Conservation (phyloP, 495 filamentous ascomycete species). For the Penicillium taxi region DNA sequence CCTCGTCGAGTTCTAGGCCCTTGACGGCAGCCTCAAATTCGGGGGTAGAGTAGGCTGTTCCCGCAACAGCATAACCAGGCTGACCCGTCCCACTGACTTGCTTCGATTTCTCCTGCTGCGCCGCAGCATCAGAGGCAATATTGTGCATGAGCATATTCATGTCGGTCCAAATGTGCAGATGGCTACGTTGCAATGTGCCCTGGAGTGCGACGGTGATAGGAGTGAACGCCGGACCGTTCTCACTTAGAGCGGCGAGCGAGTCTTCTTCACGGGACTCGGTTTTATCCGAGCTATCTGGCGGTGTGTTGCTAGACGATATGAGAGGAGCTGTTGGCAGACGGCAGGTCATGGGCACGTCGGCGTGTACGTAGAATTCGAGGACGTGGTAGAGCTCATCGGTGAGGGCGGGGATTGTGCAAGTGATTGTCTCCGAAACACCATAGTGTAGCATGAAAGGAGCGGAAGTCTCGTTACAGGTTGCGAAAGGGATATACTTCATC, state of each 20-base stretch:
- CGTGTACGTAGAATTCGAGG: slow-evolving; percentile 97
- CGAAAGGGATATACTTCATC: slow-evolving; percentile 91
- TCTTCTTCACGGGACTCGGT: slow-evolving; percentile 11
- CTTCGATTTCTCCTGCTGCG: slow-evolving; percentile 14
- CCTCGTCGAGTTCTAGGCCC: slow-evolving; percentile 26
- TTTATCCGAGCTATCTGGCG: slow-evolving; percentile 2
- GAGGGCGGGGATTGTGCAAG: slow-evolving; percentile 83
- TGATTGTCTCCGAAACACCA: slow-evolving; percentile 67
- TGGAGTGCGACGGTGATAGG: slow-evolving; percentile 76
- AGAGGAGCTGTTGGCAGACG: slow-evolving; percentile 73
- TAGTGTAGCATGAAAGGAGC: slow-evolving; percentile 76
- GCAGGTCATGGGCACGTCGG: slow-evolving; percentile 87
- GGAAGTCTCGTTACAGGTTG: slow-evolving; percentile 81
- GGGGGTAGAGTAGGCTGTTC: slow-evolving; percentile 76
- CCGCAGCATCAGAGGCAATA: slow-evolving; percentile 33
- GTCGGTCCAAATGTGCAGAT: slow-evolving; percentile 83
- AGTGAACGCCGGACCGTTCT: slow-evolving; percentile 44
- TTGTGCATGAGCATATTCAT: slow-evolving; percentile 85
- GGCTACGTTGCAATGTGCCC: slow-evolving; percentile 78
- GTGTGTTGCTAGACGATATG: slow-evolving; percentile 10
- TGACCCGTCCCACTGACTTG: slow-evolving; percentile 27
- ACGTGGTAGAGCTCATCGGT: slow-evolving; percentile 91
- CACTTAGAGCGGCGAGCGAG: slow-evolving; percentile 26
- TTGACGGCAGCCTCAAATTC: slow-evolving; percentile 45
- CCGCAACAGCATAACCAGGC: slow-evolving; percentile 66